phyloP scores from a whole-genome alignment of 2,329 filamentous ascomycete genomes.

The Herpomyces periplanetae region DNA sequence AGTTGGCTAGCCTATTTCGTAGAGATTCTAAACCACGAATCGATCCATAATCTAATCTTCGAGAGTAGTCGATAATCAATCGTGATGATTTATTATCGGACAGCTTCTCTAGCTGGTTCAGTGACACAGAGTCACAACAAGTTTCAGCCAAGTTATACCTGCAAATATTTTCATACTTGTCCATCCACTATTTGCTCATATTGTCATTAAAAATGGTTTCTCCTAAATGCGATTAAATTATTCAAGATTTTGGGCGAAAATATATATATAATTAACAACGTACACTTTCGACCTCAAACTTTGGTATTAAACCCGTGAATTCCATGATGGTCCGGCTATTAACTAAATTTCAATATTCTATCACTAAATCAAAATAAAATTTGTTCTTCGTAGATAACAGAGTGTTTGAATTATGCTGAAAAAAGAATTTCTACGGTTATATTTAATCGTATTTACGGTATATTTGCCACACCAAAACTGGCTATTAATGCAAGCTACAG shows the following conservation, averaged over 20 bases:
- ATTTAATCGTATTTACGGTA: no score
- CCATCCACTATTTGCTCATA: slow-evolving; percentile 14
- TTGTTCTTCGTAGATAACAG: no score
- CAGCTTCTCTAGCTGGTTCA: slow-evolving; percentile 21
- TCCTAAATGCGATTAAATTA: slow-evolving; percentile 2
- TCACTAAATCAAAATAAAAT: no score
- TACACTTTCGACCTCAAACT: no score
- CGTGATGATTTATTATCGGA: slow-evolving; percentile 14
- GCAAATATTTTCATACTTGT: slow-evolving; percentile 12
- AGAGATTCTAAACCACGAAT: slow-evolving; percentile 25
- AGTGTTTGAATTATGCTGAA: no score
- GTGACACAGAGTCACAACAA: slow-evolving; percentile 30
- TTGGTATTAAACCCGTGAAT: no score
- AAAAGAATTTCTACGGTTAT: no score
- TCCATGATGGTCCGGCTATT: no score
- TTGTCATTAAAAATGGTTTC: slow-evolving; percentile 6
- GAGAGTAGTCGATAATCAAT: slow-evolving; percentile 13
- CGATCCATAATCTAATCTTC: slow-evolving; percentile 26
- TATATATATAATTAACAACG: no score
- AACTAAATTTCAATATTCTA: no score
- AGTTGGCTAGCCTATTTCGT: slow-evolving; percentile 19
- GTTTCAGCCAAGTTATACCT: slow-evolving; percentile 38
- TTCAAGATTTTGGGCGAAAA: slow-evolving; percentile 4
- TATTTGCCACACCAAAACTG: no score
- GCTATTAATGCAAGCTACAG: no score